Base-by-base conservation (phyloP, 2,329 filamentous ascomycete genomes). In the Colletotrichum limetticola region DNA sequence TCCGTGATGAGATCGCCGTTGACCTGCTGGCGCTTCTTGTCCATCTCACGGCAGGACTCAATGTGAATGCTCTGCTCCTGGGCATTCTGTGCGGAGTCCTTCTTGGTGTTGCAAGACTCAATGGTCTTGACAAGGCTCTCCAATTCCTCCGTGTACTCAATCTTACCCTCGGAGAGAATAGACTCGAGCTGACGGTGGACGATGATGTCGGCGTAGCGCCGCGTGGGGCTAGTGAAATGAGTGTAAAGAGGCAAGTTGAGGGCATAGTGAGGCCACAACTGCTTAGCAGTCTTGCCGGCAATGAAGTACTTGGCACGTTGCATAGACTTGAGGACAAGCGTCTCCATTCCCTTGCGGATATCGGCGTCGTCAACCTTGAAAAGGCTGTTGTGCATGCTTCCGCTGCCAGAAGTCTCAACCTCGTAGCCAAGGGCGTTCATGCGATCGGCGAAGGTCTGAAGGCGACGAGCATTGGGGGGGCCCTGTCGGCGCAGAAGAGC, bases 61-160 rank as follows among this genome's bases (percentile, higher is more conserved):
- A 99, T 98, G 85, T 99, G 97, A 62, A 99, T 95, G 83, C 97
- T 98, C 86, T 99, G 97, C 83, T 99, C 97, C 83, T 99, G 97
- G 16, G 97, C 97, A 79, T 95, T 97, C 85, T 98, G 96, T 1
- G 97, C 95, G 14, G 95, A 98, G 81, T 99, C 97, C 84, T 98
- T 99, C 91, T 98, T 99, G 80, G 94, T 98, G 86, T 99, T 99
- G 89, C 95, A 98, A 77, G 94, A 91, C 83, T 99, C 97, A 9
- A 95, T 94, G 63, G 94, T 97, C 90, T 98, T 99, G 78, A 92
- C 92, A 55, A 99, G 87, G 70, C 88, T 92, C 80, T 99, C 97
- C 74, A 97, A 83, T 74, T 99, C 97, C 77, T 99, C 97, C 5
- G 86, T 91, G 82, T 97, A 98, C 79, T 98, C 95, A 60, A 94